Evolutionary conservation across 495 filamentous ascomycete species (phyloP).

Genomic region (Penicillium pulvis): DNA sequence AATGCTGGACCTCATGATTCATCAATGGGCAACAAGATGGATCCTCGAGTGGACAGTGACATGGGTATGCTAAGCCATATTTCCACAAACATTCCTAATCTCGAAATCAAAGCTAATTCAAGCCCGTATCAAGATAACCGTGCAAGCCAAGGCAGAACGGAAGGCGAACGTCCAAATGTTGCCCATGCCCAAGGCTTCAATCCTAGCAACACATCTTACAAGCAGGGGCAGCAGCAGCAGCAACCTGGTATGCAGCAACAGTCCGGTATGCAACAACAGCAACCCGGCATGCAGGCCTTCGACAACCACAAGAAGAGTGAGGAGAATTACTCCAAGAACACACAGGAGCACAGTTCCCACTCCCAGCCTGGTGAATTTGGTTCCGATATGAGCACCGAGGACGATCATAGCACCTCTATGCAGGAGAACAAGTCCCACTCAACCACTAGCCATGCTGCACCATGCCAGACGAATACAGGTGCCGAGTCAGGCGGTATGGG

Average conservation of each 20-base stretch:
- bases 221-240: background rate
- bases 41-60: slow-evolving; percentile 54
- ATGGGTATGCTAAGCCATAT: slow-evolving; percentile 18
- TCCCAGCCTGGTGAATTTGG: background rate
- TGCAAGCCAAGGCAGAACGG: background rate
- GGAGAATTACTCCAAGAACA: background rate
- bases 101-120: background rate
- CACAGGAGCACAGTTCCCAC: background rate
- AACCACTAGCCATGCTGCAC: slow-evolving; percentile 10
- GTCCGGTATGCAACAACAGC: background rate
- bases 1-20: slow-evolving; percentile 40
- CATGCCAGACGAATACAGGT: slow-evolving; percentile 7
- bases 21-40: slow-evolving; percentile 47
- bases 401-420: slow-evolving; percentile 7
- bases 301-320: background rate
- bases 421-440: slow-evolving; percentile 23
- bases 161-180: background rate
- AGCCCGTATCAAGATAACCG: background rate
- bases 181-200: background rate
- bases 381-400: background rate
- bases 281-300: background rate
- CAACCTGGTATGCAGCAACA: background rate
- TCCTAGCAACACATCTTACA: background rate
- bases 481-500: background rate
- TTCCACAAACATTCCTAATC: too few relatives aligned